Percentiles rank a stretch among this genome's conserved stretches.
These are phyloP conservation scores for Pseudonitzschia multiseries DNA, from an alignment of 108 stramenopile species.

Conservation along the genomic window DNA sequence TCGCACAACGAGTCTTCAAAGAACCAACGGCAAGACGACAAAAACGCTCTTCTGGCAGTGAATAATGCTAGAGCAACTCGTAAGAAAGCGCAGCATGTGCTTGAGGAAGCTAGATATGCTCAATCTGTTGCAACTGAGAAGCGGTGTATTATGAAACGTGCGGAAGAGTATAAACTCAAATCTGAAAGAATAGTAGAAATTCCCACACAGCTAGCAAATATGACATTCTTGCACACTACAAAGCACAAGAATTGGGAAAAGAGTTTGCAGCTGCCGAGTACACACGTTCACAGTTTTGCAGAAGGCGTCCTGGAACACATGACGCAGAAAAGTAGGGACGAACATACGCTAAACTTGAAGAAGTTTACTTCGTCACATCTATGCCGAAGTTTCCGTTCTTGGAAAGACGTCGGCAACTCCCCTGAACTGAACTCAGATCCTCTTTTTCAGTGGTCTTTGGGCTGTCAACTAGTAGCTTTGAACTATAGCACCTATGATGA, in stretches of 20 bases:
- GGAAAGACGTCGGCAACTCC: constrained; percentile 36
- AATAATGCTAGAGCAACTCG: constrained; percentile 46
- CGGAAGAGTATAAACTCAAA: constrained; percentile 67
- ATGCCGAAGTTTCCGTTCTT: constrained; percentile 80
- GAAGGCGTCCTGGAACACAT: constrained; percentile 43
- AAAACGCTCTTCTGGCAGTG: constrained; percentile 57
- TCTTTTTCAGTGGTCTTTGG: constrained; percentile 79
- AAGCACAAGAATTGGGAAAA: constrained; percentile 64
- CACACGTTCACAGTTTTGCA: constrained; percentile 68
- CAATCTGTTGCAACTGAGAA: constrained; percentile 52
- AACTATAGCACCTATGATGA: constrained; percentile 83
- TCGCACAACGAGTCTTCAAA: constrained; percentile 39
- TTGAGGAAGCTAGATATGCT: constrained; percentile 29
- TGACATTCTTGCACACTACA: constrained; percentile 60
- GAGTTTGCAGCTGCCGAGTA: constrained; percentile 54
- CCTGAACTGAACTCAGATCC: constrained; percentile 85
- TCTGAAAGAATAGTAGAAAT: constrained; percentile 50
- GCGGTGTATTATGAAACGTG: constrained; percentile 47
- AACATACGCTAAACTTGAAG: constrained; percentile 36
- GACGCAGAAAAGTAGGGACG: constrained; percentile 36
- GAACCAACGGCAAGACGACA: constrained; percentile 45
- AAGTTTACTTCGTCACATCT: constrained; percentile 74
- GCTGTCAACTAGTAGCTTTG: constrained; percentile 90
- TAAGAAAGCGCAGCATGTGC: constrained; percentile 42
- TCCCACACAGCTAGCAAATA: constrained; percentile 51